Conservation (phyloP, 192 early-diverging fungal species). For the Spizellomyces sp. region DNA sequence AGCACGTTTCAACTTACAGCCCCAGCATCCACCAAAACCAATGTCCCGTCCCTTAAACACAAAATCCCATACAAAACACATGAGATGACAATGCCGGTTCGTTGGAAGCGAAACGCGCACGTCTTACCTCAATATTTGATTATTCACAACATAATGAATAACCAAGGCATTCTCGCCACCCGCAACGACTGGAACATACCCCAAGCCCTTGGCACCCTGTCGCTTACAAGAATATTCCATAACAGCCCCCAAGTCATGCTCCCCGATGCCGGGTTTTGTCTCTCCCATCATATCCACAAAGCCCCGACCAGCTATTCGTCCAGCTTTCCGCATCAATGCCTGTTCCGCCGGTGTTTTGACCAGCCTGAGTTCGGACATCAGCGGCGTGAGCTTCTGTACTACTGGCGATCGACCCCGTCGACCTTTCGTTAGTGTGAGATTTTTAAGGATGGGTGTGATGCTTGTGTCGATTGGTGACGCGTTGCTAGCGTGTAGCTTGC, state of each 20-base stretch:
- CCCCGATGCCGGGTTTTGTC: constrained; percentile 69
- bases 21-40: constrained; percentile 91
- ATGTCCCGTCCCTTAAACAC: constrained; percentile 65
- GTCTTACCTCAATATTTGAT: constrained; percentile 55
- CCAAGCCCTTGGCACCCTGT: constrained; percentile 66
- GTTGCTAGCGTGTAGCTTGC: constrained; percentile 1
- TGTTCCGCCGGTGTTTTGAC: constrained; percentile 81
- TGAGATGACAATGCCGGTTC: neutral
- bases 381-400: constrained; percentile 54
- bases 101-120: neutral
- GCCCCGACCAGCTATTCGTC: constrained; percentile 75
- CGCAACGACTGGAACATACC: constrained; percentile 97
- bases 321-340: constrained; percentile 73
- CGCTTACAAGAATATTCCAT: constrained; percentile 73
- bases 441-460: constrained; percentile 6
- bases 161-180: constrained; percentile 86
- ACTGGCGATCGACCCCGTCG: constrained; percentile 10
- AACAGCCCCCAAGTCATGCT: constrained; percentile 74
- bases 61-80: neutral
- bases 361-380: constrained; percentile 73
- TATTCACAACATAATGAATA: constrained; percentile 95
- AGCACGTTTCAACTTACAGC: constrained; percentile 37
- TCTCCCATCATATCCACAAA: constrained; percentile 80
- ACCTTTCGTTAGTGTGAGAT: neutral
- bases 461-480: constrained; percentile 2